phyloP scores from a whole-genome alignment of 108 stramenopile genomes.

The Cyclostephanos tholiformis region DNA sequence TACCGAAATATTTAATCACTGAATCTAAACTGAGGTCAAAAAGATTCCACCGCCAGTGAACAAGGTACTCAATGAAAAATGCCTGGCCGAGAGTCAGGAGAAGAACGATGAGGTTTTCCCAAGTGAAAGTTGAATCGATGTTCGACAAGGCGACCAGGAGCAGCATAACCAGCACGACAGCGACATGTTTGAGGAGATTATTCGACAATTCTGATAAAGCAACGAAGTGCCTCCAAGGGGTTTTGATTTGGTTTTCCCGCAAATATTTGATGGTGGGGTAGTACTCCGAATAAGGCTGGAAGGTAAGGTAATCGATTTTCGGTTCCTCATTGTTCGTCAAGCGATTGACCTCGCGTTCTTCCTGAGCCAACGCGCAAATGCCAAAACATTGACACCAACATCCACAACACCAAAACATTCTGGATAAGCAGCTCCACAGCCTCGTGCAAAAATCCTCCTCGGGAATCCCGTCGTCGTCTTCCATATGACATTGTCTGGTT shows the following conservation, averaged over 20 bases:
- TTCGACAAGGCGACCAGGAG: constrained; percentile 35
- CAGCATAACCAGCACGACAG: constrained; percentile 23
- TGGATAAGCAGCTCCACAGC: constrained; percentile 40
- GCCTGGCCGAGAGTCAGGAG: constrained; percentile 50
- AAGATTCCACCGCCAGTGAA: constrained; percentile 49
- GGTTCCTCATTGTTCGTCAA: constrained; percentile 35
- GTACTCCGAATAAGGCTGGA: constrained; percentile 49
- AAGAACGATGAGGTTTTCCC: constrained; percentile 37
- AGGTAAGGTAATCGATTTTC: constrained; percentile 48
- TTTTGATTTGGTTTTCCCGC: constrained; percentile 24
- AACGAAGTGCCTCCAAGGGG: constrained; percentile 20
- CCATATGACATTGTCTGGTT: not conserved
- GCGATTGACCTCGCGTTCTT: constrained; percentile 48
- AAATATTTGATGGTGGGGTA: constrained; percentile 40
- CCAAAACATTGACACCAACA: constrained; percentile 56
- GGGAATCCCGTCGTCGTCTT: not conserved
- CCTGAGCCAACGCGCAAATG: constrained; percentile 48
- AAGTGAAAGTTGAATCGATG: constrained; percentile 47
- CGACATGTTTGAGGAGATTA: constrained; percentile 40
- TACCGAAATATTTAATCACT: constrained; percentile 48
- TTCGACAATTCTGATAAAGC: constrained; percentile 36
- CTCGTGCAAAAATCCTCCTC: constrained; percentile 46
- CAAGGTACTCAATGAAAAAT: constrained; percentile 48
- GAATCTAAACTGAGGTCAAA: constrained; percentile 53
- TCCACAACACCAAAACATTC: constrained; percentile 49